Percentiles rank a stretch among this genome's conserved stretches.
These are phyloP conservation scores for Diaporthe citrichinensis DNA, from an alignment of 2,329 filamentous ascomycete species.

Conservation along the genomic window DNA sequence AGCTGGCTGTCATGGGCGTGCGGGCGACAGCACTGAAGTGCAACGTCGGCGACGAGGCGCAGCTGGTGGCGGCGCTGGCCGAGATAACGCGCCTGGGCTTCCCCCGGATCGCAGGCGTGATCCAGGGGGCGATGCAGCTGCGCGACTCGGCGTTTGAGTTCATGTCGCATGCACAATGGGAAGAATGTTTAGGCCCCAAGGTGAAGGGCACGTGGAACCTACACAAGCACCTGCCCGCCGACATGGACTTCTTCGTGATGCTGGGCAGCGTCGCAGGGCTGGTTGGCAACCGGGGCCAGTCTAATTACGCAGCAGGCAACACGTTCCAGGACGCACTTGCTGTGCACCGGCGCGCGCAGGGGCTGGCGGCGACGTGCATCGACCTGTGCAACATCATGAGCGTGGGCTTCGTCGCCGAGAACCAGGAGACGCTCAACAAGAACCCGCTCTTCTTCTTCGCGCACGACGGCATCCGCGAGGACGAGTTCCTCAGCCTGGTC, in stretches of 20 bases:
- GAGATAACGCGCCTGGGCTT: constrained; percentile 42
- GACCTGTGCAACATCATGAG: constrained; percentile 47
- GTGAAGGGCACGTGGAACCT: constrained; percentile 38
- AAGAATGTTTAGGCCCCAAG: constrained; percentile 30
- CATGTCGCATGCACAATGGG: constrained; percentile 38
- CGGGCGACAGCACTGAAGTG: constrained; percentile 47
- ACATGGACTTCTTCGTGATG: constrained; percentile 41
- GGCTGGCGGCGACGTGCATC: constrained; percentile 45
- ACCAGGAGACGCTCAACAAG: constrained; percentile 39
- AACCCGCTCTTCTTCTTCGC: constrained; percentile 42
- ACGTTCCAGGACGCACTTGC: constrained; percentile 51
- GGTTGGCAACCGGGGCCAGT: constrained; percentile 35
- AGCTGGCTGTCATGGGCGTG: constrained; percentile 46
- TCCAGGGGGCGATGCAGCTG: constrained; percentile 51
- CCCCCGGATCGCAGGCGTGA: constrained; percentile 53
- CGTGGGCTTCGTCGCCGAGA: constrained; percentile 47
- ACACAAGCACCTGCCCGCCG: constrained; percentile 44
- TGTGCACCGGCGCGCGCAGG: constrained; percentile 39
- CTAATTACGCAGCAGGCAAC: constrained; percentile 49
- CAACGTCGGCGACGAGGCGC: constrained; percentile 48
- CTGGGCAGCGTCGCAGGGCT: constrained; percentile 35
- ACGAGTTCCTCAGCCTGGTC: constrained; percentile 40
- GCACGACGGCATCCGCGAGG: constrained; percentile 41
- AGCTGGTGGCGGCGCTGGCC: constrained; percentile 48
- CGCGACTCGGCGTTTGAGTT: constrained; percentile 37